Evolutionary conservation across 805 yeast species (phyloP).

Genomic region (Candida xyloterini): DNA sequence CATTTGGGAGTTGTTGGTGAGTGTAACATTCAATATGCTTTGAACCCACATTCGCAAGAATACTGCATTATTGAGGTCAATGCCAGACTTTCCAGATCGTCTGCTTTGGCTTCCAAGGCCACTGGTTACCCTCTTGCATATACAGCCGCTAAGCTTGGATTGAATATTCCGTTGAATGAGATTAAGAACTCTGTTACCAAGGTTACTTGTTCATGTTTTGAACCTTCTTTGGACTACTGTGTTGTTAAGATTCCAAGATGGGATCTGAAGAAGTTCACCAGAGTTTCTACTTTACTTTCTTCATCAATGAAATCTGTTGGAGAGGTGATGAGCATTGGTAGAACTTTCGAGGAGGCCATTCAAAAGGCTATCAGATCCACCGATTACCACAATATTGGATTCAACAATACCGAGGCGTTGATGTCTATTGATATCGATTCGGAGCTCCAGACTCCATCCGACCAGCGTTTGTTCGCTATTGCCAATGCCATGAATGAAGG

Average conservation of each 20-base stretch:
- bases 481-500: constrained; percentile 91
- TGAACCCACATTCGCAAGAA: constrained; percentile 89
- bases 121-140: constrained; percentile 98
- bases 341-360: constrained; percentile 96
- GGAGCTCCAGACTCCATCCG: constrained; percentile 96
- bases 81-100: constrained; percentile 95
- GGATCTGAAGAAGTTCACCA: constrained; percentile 94
- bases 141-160: constrained; percentile 95
- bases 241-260: constrained; percentile 98
- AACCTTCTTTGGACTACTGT: constrained; percentile 94
- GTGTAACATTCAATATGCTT: constrained; percentile 96
- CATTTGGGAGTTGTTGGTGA: constrained; percentile 99
- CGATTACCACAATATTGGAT: constrained; percentile 94
- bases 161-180: constrained; percentile 88
- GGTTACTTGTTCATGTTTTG: constrained; percentile 93
- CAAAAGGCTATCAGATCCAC: constrained; percentile 97
- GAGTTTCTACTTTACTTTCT: constrained; percentile 82
- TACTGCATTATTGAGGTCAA: constrained; percentile 97
- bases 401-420: constrained; percentile 77
- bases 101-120: constrained; percentile 98
- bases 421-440: constrained; percentile 90
- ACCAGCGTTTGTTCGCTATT: constrained; percentile 91
- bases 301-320: constrained; percentile 99
- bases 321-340: constrained; percentile 97
- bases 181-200: constrained; percentile 91